Conservation (phyloP, 805 yeast genomes). For the Metschnikowia borealis region DNA sequence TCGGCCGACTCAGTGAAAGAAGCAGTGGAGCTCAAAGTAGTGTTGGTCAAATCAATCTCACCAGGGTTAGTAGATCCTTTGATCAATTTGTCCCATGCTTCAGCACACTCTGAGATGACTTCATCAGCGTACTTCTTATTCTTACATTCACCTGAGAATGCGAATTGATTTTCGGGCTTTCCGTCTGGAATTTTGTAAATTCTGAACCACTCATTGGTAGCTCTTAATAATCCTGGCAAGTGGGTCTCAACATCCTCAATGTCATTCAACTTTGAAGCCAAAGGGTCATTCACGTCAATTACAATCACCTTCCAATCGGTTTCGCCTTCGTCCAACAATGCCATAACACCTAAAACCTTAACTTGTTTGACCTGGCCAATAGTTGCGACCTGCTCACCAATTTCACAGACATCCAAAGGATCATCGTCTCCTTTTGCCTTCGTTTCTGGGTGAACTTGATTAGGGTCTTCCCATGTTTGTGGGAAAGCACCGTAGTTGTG, state of each 20-base stretch:
- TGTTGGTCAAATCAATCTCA: constrained; percentile 47
- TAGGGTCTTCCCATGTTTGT: constrained; percentile 98
- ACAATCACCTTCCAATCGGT: constrained; percentile 90
- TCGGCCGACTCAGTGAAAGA: constrained; percentile 44
- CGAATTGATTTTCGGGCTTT: constrained; percentile 70
- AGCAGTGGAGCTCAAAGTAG: constrained; percentile 45
- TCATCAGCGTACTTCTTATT: constrained; percentile 42
- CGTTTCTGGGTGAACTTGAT: constrained; percentile 41
- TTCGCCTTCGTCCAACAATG: constrained; percentile 88
- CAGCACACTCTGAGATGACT: constrained; percentile 37
- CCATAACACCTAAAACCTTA: constrained; percentile 69
- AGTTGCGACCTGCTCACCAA: constrained; percentile 43
- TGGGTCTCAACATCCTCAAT: constrained; percentile 62
- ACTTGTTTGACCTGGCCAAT: constrained; percentile 51
- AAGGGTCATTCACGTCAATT: constrained; percentile 62
- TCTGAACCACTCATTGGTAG: constrained; percentile 76
- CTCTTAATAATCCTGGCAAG: constrained; percentile 68
- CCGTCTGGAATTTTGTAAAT: constrained; percentile 82
- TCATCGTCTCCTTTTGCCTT: constrained; percentile 48
- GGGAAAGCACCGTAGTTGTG: constrained; percentile 88
- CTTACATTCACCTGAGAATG: constrained; percentile 65
- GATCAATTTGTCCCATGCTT: constrained; percentile 65
- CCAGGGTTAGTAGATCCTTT: constrained; percentile 35
- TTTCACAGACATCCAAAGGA: constrained; percentile 48
- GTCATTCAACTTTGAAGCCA: constrained; percentile 56